Conservation (phyloP, 106 monocot species). For the Dioscorea alata region DNA sequence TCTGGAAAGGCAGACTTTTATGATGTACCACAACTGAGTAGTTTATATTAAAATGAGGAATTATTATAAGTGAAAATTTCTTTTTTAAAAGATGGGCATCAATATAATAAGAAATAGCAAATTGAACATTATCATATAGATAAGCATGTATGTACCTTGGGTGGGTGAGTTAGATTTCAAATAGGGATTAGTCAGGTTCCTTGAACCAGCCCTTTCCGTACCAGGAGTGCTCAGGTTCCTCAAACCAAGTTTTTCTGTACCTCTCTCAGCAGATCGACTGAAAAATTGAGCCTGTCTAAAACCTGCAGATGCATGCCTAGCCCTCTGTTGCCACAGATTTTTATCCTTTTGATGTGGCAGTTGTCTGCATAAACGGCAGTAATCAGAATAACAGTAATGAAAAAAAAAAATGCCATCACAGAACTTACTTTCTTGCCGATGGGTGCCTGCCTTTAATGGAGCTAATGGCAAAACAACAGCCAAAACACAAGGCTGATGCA, state of each 20-base stretch:
- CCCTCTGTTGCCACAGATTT: slow-evolving; percentile 34
- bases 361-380: slow-evolving; percentile 21
- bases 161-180: slow-evolving; percentile 22
- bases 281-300: slow-evolving; percentile 63
- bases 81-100: background rate
- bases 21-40: too few relatives aligned
- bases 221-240: slow-evolving; percentile 10
- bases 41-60: background rate
- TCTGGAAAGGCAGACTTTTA: too few relatives aligned
- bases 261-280: slow-evolving; percentile 27
- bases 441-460: slow-evolving; percentile 12
- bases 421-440: slow-evolving; percentile 8
- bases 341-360: slow-evolving; percentile 12
- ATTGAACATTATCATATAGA: background rate
- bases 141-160: slow-evolving; percentile 32
- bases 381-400: background rate
- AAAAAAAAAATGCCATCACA: background rate
- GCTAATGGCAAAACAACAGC: slow-evolving; percentile 26
- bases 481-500: slow-evolving; percentile 33
- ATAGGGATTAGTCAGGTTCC: slow-evolving; percentile 21
- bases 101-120: background rate
- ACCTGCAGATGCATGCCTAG: slow-evolving; percentile 24
- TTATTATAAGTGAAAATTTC: background rate
- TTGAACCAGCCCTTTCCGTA: slow-evolving; percentile 11
- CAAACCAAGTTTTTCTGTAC: slow-evolving; percentile 12